These are phyloP conservation scores for Furcasterigmium sp. DNA, from an alignment of 2,329 filamentous ascomycete species.

Conservation along the genomic window DNA sequence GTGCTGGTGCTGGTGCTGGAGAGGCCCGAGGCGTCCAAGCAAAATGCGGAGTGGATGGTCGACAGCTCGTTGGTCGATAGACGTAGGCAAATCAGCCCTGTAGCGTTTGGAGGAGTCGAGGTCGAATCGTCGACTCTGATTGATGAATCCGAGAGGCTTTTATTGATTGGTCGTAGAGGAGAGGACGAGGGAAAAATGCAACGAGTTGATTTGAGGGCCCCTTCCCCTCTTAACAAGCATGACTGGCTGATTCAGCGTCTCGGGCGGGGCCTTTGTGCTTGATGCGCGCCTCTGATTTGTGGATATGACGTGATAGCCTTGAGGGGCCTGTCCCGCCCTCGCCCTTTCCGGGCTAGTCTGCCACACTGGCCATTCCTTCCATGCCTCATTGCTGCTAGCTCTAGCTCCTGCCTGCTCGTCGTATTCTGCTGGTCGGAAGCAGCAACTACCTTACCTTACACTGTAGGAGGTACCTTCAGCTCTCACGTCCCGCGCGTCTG, in stretches of 20 bases:
- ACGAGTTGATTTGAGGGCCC: constrained; percentile 48
- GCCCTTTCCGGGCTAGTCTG: neutral
- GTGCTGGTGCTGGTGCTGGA: neutral
- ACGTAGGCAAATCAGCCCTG: constrained; percentile 3
- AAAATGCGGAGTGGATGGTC: constrained; percentile 9
- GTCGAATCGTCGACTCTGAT: constrained; percentile 21
- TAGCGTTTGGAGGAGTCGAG: constrained; percentile 7
- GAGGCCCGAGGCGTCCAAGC: neutral
- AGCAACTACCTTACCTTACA: too few relatives aligned
- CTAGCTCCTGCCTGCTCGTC: too few relatives aligned
- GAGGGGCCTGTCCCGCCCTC: constrained; percentile 1
- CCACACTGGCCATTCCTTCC: neutral
- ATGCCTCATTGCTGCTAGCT: too few relatives aligned
- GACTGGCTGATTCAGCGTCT: constrained; percentile 43
- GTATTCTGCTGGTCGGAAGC: too few relatives aligned
- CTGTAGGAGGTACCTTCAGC: too few relatives aligned
- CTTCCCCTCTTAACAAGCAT: constrained; percentile 38
- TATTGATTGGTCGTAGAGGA: constrained; percentile 45
- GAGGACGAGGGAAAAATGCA: constrained; percentile 35
- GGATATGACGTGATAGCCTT: constrained; percentile 12
- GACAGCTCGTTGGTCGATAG: constrained; percentile 8
- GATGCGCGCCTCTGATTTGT: constrained; percentile 10
- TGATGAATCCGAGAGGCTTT: constrained; percentile 16
- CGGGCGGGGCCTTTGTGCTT: constrained; percentile 24
- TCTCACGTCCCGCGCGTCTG: too few relatives aligned